Conservation (phyloP, 305 asterid genomes). For the Nicotiana rustica region DNA sequence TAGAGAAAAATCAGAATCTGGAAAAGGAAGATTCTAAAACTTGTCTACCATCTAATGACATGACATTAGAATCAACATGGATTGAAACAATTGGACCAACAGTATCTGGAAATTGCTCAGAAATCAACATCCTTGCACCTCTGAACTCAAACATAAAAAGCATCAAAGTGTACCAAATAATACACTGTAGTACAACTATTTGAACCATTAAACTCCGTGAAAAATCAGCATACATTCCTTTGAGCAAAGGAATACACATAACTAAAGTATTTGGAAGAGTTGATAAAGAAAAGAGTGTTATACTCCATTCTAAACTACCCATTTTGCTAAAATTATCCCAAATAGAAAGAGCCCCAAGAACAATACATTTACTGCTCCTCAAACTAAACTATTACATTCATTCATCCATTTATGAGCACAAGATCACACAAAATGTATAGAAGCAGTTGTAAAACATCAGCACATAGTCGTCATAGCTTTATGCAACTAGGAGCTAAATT, state of each 20-base stretch:
- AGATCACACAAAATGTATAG: too few relatives aligned
- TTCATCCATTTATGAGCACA: too few relatives aligned
- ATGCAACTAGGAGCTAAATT: too few relatives aligned
- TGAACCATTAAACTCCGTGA: slow-evolving; percentile 94
- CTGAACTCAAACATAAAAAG: slow-evolving; percentile 93
- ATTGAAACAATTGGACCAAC: slow-evolving; percentile 93
- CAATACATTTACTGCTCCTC: too few relatives aligned
- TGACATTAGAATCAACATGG: slow-evolving; percentile 87
- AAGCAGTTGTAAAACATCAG: too few relatives aligned
- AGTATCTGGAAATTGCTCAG: slow-evolving; percentile 93
- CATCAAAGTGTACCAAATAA: slow-evolving; percentile 97
- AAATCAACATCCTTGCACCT: slow-evolving; percentile 75
- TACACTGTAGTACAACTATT: slow-evolving; percentile 93
- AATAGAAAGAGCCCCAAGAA: slow-evolving; percentile 59
- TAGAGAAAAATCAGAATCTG: too few relatives aligned
- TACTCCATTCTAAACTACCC: slow-evolving; percentile 93
- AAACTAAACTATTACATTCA: too few relatives aligned
- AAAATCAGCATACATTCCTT: slow-evolving; percentile 86
- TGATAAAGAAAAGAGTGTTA: slow-evolving; percentile 85
- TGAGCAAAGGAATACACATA: slow-evolving; percentile 90
- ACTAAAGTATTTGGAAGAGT: slow-evolving; percentile 95
- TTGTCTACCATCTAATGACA: slow-evolving; percentile 89
- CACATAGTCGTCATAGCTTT: too few relatives aligned
- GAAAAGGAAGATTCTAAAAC: too few relatives aligned
- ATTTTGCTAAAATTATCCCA: slow-evolving; percentile 69